Evolutionary conservation across 306 rosid genomes (phyloP).

Genomic region (Neltuma alba): DNA sequence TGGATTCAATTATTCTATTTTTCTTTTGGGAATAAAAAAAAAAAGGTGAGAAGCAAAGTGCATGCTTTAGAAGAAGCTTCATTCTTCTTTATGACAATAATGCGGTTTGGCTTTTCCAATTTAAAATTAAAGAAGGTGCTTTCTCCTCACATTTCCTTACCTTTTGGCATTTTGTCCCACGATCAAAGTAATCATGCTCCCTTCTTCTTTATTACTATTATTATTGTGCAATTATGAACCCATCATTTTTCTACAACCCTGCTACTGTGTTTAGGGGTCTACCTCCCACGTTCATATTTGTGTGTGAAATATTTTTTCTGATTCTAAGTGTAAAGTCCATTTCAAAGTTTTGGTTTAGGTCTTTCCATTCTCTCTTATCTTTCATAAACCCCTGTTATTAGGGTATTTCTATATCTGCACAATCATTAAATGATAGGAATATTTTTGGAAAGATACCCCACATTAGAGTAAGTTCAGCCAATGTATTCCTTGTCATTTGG

Average conservation of each 20-base stretch:
- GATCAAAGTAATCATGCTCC: constrained; percentile 35
- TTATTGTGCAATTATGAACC: constrained; percentile 27
- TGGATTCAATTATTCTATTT: background rate
- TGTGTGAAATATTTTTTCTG: too few species aligned
- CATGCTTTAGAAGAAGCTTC: constrained; percentile 36
- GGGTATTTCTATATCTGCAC: too few species aligned
- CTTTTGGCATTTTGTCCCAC: constrained; percentile 38
- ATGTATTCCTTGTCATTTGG: too few species aligned
- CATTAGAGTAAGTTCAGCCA: too few species aligned
- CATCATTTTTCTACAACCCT: constrained; percentile 26
- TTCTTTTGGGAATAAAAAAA: background rate
- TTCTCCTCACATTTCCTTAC: constrained; percentile 33
- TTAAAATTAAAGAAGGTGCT: constrained; percentile 39
- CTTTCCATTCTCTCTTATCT: background rate
- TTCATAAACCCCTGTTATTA: too few species aligned
- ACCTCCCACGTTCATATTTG: too few species aligned
- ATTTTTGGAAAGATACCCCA: too few species aligned
- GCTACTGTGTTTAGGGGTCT: background rate
- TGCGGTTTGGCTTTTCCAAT: constrained; percentile 22
- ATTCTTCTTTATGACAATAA: constrained; percentile 32
- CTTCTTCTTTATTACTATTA: constrained; percentile 28
- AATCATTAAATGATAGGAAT: too few species aligned
- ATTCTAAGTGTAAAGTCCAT: background rate
- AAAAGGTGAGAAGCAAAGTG: constrained; percentile 1
- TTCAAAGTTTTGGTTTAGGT: background rate